Percentiles rank a stretch among this genome's conserved stretches.
These are phyloP conservation scores for Auxenochlorella pyrenoidosa DNA, from an alignment of 139 green algal genomes.

Conservation along the genomic window DNA sequence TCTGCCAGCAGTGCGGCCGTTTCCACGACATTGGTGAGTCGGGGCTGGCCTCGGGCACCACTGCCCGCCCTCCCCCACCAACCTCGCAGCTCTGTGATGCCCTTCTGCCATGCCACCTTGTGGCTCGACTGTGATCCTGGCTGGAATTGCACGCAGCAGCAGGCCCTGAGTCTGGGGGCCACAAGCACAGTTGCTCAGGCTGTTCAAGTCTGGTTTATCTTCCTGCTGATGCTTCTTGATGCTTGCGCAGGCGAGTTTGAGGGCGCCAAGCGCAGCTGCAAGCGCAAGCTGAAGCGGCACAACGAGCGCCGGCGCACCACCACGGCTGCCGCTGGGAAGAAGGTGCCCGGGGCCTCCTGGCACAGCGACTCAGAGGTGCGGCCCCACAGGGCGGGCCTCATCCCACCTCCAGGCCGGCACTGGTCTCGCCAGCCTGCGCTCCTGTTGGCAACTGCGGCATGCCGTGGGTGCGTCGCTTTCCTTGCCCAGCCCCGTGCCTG, in stretches of 20 bases:
- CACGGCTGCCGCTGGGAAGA: not conserved
- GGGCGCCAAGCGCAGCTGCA: constrained; percentile 31
- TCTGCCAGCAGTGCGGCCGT: constrained; percentile 79
- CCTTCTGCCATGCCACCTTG: no score
- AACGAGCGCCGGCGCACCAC: constrained; percentile 37
- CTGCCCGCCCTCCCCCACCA: no score
- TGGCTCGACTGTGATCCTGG: no score
- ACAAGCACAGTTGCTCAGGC: no score
- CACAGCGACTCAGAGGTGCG: not conserved
- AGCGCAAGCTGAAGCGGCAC: constrained; percentile 36
- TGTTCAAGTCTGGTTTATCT: no score
- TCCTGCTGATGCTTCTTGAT: no score
- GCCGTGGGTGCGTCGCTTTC: no score
- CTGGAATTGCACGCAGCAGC: no score
- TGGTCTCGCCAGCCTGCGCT: not conserved
- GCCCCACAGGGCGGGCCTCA: not conserved
- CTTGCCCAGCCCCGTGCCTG: no score
- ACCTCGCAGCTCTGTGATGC: no score
- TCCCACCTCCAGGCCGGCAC: not conserved
- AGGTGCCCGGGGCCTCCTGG: not conserved
- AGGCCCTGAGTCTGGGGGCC: no score
- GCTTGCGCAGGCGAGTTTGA: constrained; percentile 30
- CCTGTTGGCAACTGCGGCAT: not conserved
- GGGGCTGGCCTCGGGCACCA: not conserved
- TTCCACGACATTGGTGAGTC: constrained; percentile 37